Conservation (phyloP, 2,329 filamentous ascomycete genomes). For the Cladophialophora immunda region DNA sequence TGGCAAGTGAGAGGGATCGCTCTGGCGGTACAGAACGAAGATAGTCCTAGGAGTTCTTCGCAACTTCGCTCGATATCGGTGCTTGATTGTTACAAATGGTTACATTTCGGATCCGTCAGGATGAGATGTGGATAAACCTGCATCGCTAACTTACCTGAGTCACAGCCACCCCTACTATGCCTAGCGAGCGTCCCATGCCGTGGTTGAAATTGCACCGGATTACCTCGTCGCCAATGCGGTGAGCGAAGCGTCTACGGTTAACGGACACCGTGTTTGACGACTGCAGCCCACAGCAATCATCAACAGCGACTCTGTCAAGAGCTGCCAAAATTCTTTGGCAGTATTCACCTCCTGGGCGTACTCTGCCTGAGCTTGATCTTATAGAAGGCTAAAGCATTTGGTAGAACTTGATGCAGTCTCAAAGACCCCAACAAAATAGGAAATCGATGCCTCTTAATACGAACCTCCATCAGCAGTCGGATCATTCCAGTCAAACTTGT, state of each 20-base stretch:
- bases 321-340: neutral
- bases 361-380: neutral
- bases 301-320: neutral
- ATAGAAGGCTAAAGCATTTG: neutral
- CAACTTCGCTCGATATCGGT: no score
- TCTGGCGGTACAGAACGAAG: neutral
- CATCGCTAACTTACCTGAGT: neutral
- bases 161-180: neutral
- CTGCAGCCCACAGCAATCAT: neutral
- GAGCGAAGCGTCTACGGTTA: neutral
- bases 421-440: neutral
- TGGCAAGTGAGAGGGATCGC: no score
- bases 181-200: neutral
- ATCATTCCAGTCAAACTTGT: slow-evolving; percentile 2
- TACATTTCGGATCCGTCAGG: neutral
- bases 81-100: neutral
- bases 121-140: neutral
- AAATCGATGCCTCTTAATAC: neutral
- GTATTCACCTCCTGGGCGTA: neutral
- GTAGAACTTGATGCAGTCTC: neutral
- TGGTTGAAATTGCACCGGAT: neutral
- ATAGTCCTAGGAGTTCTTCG: neutral
- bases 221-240: neutral
- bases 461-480: neutral
- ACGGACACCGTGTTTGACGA: neutral